Base-by-base conservation (phyloP, 2,329 filamentous ascomycete species). In the Aspergillus fischeri region DNA sequence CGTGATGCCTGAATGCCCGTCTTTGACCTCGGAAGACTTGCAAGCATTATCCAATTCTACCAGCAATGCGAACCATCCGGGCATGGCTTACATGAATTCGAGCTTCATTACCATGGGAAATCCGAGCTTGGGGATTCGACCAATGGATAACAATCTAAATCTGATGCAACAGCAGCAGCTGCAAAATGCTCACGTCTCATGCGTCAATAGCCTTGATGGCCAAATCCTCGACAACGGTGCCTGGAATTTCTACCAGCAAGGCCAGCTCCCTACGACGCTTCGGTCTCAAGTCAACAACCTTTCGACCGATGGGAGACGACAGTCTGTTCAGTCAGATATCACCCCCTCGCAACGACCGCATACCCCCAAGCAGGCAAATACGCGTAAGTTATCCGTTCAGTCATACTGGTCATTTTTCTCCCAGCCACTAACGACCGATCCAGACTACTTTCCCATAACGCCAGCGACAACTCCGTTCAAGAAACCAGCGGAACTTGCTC, bases 381-480 rank as follows among this genome's bases (percentile, higher is more conserved):
- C 77, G 65, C 79, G 87, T 89, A 78, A 76, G 85, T 72, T 14
- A 11, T 20, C 27, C 2, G 11, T 8, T 3, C 28, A 51, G 21
- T 8, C 8, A 21, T 44, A 9, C 51, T 24, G 21, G 27, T 21
- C 52, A 44, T 20, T 7, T 27, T 32, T 11, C n/a, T 29, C 49
- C n/a, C 38, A 14, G 49, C 10, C 41, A 38, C 66, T 72, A 52
- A 76, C 62, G 21, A 21, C 14, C 25, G 32, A 28, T 53, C 45
- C 57, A 86, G 86, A 77, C 63, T 87, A 85, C 65, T 83, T 84
- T 62, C 87, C 87, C 56, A 82, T 86, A 49, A 90, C 88, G 28
- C 87, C 88, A 53, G 83, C 82, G 65, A 83, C 85, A 53, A 89
- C 86, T 21, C 86, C 87, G 14, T 73, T 76, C 65, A 75, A 73